phyloP scores from a whole-genome alignment of 116 monocot species.

The Cymodocea nodosa region DNA sequence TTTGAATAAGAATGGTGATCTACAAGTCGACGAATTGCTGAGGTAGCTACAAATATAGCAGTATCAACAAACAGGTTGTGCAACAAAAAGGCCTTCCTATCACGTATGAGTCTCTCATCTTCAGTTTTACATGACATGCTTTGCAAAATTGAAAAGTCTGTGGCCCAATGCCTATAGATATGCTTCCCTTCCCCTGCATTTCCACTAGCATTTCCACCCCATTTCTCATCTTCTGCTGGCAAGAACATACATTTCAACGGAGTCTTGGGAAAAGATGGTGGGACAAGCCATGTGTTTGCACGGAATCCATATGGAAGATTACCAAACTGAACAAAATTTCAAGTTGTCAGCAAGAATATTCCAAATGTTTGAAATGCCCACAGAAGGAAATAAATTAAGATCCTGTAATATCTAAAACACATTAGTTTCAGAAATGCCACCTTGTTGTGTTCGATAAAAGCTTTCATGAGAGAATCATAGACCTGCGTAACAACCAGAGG shows the following conservation, averaged over 20 bases:
- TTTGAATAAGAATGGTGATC: constrained; percentile 7
- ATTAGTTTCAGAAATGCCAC: constrained; percentile 13
- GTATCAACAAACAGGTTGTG: constrained; percentile 80
- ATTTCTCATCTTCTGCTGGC: constrained; percentile 74
- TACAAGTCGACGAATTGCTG: constrained; percentile 36
- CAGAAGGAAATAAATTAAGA: background rate
- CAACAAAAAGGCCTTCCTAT: constrained; percentile 82
- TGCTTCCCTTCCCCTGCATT: constrained; percentile 30
- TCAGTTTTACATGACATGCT: constrained; percentile 75
- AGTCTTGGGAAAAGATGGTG: constrained; percentile 48
- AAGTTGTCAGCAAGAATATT: too few species aligned
- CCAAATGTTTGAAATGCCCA: too few species aligned
- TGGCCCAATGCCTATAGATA: constrained; percentile 55
- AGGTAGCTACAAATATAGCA: constrained; percentile 47
- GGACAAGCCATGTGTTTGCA: constrained; percentile 92
- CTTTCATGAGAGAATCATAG: constrained; percentile 81
- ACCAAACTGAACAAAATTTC: constrained; percentile 43
- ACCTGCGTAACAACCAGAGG: constrained; percentile 41
- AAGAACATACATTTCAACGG: constrained; percentile 35
- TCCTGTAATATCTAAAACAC: background rate
- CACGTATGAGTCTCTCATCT: constrained; percentile 68
- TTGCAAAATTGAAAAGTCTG: constrained; percentile 53
- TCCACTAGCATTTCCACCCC: constrained; percentile 80
- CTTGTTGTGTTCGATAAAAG: constrained; percentile 96
- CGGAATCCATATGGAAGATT: constrained; percentile 97